Conservation (phyloP, 2,329 filamentous ascomycete species). For the Aspergillus fructus region DNA sequence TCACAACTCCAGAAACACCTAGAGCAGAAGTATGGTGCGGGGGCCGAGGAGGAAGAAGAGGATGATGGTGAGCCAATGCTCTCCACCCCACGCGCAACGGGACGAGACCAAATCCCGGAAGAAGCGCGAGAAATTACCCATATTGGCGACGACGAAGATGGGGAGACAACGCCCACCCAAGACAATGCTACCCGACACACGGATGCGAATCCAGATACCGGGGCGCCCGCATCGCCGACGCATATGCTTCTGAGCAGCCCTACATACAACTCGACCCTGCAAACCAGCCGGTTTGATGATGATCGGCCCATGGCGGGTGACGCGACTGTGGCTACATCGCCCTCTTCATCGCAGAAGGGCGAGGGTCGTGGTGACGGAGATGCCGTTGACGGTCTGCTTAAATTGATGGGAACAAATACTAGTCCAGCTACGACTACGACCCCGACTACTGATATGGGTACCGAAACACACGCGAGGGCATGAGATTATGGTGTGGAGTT, state of each 20-base stretch:
- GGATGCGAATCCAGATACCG: background rate
- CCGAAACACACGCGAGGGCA: background rate
- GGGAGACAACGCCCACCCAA: constrained; percentile 29
- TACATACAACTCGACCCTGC: background rate
- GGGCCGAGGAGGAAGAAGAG: background rate
- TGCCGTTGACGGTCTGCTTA: constrained; percentile 40
- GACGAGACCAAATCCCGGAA: constrained; percentile 2
- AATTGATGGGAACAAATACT: constrained; percentile 36
- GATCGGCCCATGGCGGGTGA: background rate
- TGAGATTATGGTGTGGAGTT: background rate
- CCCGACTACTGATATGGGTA: background rate
- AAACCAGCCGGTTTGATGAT: background rate
- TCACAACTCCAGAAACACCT: background rate
- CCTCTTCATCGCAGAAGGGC: constrained; percentile 23
- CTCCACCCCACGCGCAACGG: constrained; percentile 11
- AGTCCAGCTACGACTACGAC: background rate
- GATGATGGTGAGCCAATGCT: background rate
- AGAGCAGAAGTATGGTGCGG: background rate
- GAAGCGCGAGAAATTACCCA: background rate
- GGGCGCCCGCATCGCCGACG: constrained; percentile 28
- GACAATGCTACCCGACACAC: background rate
- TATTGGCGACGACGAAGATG: constrained; percentile 13
- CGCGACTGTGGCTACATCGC: constrained; percentile 16
- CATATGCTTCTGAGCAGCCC: constrained; percentile 34
- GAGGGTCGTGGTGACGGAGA: constrained; percentile 30